Conservation (phyloP, 495 filamentous ascomycete species). For the Hypoxylon trugodes region DNA sequence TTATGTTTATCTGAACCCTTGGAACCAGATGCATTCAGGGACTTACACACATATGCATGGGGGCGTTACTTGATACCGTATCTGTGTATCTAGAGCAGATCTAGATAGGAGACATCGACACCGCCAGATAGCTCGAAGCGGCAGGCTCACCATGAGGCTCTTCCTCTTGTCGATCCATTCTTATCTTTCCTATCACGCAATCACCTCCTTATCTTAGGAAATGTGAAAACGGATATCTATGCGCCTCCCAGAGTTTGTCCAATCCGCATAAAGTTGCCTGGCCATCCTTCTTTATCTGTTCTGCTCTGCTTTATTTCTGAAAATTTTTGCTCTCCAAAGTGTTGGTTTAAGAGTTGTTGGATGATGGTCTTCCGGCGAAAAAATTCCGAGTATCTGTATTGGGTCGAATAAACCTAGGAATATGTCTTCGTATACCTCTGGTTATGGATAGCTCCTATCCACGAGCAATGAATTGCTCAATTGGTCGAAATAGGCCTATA, state of each 20-base stretch:
- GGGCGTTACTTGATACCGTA: not conserved
- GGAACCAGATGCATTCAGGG: conserved; percentile 4
- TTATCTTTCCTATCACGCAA: conserved; percentile 42
- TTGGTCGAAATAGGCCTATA: conserved; percentile 26
- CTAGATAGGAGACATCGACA: conserved; percentile 38
- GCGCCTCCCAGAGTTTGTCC: conserved; percentile 21
- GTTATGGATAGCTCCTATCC: not conserved
- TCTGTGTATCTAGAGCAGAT: conserved; percentile 27
- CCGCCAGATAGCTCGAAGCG: conserved; percentile 23
- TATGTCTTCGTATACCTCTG: not conserved
- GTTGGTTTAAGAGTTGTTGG: not conserved
- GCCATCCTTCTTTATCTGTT: conserved; percentile 24
- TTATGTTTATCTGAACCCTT: conserved; percentile 17
- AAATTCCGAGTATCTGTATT: not conserved
- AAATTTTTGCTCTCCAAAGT: not conserved
- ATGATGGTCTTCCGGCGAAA: not conserved
- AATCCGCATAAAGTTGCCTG: conserved; percentile 28
- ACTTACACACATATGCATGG: conserved; percentile 18
- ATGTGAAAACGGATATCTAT: conserved; percentile 30
- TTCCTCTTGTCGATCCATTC: conserved; percentile 31
- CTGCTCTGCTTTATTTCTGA: not conserved
- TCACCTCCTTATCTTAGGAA: conserved; percentile 37
- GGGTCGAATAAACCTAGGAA: not conserved
- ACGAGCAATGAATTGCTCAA: conserved; percentile 28
- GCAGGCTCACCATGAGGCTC: conserved; percentile 32